Conservation (phyloP, 768 basidiomycete genomes). For the Pleurotus ostreatus region DNA sequence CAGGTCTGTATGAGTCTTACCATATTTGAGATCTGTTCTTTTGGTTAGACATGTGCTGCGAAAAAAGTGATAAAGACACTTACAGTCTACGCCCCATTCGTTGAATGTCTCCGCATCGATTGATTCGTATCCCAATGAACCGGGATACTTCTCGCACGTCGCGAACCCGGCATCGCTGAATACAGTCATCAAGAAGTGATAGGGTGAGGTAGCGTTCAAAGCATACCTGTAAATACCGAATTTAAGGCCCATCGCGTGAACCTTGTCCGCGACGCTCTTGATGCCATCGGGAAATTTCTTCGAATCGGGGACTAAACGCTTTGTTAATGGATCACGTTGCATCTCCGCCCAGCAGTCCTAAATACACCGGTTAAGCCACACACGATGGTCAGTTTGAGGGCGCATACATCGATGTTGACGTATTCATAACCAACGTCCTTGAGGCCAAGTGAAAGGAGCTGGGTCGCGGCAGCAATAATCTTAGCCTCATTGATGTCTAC, state of each 20-base stretch:
- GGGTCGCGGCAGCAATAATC: slow-evolving; percentile 42
- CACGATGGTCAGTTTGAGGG: not conserved
- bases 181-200: no score
- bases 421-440: slow-evolving; percentile 47
- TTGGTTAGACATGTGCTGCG: not conserved
- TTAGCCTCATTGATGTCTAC: slow-evolving; percentile 42
- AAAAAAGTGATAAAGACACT: not conserved
- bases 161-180: slow-evolving; percentile 47
- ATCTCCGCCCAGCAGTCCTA: slow-evolving; percentile 48
- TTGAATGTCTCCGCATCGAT: slow-evolving; percentile 49
- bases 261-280: slow-evolving; percentile 33
- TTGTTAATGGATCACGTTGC: slow-evolving; percentile 34
- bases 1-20: slow-evolving; percentile 17
- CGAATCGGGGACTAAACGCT: slow-evolving; percentile 44
- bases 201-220: no score
- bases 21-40: slow-evolving; percentile 44
- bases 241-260: slow-evolving; percentile 45
- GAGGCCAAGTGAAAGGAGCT: slow-evolving; percentile 42
- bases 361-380: not conserved
- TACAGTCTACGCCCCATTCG: slow-evolving; percentile 50
- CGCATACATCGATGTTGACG: slow-evolving; percentile 46
- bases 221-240: slow-evolving; percentile 47
- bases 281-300: slow-evolving; percentile 53
- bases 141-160: slow-evolving; percentile 54
- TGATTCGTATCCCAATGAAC: slow-evolving; percentile 45